These are phyloP conservation scores for Funneliformis mosseae DNA, from an alignment of 192 early-diverging fungal species.

Conservation along the genomic window DNA sequence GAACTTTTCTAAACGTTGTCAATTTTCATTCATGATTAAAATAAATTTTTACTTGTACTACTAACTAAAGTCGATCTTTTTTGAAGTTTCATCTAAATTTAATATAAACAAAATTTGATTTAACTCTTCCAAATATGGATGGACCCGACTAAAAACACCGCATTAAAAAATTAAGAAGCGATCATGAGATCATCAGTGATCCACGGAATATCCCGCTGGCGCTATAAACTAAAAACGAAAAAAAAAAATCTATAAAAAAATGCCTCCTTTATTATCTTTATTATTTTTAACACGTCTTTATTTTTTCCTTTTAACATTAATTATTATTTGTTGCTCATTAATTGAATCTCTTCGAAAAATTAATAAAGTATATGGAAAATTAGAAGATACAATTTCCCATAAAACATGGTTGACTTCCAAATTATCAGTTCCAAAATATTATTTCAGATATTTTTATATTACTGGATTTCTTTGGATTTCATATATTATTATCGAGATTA, in stretches of 20 bases:
- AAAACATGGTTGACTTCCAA: neutral
- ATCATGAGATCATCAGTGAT: too few species aligned
- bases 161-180: too few species aligned
- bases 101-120: too few species aligned
- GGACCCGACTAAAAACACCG: too few species aligned
- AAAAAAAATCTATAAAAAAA: neutral
- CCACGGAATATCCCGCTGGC: too few species aligned
- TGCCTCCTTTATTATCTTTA: neutral
- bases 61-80: too few species aligned
- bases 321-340: neutral
- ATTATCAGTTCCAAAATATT: conserved; percentile 49
- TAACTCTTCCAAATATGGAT: too few species aligned
- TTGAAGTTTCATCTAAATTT: too few species aligned
- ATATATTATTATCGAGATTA: conserved; percentile 35
- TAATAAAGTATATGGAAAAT: neutral
- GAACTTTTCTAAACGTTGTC: too few species aligned
- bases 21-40: too few species aligned
- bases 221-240: too few species aligned
- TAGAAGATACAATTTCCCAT: neutral
- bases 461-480: conserved; percentile 40
- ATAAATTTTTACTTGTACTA: too few species aligned
- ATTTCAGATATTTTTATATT: conserved; percentile 59
- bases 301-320: neutral
- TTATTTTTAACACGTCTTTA: neutral
- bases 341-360: neutral